Conservation (phyloP, 257 asterid genomes). For the Apocynum venetum region DNA sequence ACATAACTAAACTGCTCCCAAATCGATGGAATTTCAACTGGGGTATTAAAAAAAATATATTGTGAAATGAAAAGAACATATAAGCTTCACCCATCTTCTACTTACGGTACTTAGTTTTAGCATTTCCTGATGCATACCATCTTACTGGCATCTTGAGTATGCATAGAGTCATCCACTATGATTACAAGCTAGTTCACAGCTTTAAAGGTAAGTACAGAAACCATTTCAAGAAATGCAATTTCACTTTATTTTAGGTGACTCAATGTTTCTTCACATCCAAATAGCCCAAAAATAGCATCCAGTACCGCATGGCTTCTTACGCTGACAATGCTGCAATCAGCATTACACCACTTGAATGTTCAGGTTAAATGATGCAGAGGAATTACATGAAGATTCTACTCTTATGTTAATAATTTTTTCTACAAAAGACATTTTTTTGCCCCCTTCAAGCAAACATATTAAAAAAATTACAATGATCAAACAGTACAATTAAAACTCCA, state of each 20-base stretch:
- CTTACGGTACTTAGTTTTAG: background rate
- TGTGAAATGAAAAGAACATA: background rate
- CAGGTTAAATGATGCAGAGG: background rate
- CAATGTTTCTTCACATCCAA: background rate
- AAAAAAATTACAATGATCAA: background rate
- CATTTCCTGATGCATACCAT: background rate
- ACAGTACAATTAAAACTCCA: background rate
- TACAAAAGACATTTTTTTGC: no score
- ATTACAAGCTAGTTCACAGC: background rate
- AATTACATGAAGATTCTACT: background rate
- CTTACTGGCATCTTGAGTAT: background rate
- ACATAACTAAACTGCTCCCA: background rate
- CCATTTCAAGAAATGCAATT: background rate
- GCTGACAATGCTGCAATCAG: background rate
- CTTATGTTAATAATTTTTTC: background rate
- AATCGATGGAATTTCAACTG: no score
- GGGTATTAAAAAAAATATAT: background rate
- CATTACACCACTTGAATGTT: background rate
- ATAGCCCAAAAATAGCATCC: background rate
- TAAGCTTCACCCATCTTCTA: background rate
- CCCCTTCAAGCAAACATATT: background rate
- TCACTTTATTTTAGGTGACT: no score
- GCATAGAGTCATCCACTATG: background rate
- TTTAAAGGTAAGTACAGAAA: background rate
- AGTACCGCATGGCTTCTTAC: background rate